Evolutionary conservation across 2,329 filamentous ascomycete genomes (phyloP).

Genomic region (Diaporthe ilicicola): DNA sequence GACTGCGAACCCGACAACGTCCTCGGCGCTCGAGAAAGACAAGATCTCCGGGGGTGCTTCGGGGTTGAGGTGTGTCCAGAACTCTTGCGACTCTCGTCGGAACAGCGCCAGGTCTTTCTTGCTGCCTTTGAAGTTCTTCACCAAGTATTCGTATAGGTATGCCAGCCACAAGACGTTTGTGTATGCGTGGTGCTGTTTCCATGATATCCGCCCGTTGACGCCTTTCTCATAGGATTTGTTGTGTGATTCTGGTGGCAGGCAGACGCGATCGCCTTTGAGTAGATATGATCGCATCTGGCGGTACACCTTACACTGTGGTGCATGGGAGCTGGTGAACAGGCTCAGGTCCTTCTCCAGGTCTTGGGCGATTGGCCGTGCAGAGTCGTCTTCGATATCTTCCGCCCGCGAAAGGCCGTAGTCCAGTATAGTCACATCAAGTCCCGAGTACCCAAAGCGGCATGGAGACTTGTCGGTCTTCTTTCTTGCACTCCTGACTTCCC

Average conservation of each 20-base stretch:
- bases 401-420: constrained; percentile 73
- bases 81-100: constrained; percentile 56
- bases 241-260: constrained; percentile 57
- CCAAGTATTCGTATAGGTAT: constrained; percentile 66
- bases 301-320: constrained; percentile 68
- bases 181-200: constrained; percentile 65
- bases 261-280: constrained; percentile 58
- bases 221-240: constrained; percentile 55
- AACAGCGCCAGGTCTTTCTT: constrained; percentile 57
- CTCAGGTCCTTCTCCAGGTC: constrained; percentile 68
- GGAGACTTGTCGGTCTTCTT: constrained; percentile 40
- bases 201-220: constrained; percentile 59
- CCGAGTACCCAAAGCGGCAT: constrained; percentile 64
- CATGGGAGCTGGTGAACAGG: constrained; percentile 68
- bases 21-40: constrained; percentile 63
- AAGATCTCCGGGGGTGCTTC: constrained; percentile 56
- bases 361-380: constrained; percentile 56
- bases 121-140: constrained; percentile 55
- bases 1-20: constrained; percentile 64
- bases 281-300: constrained; percentile 69
- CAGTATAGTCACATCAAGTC: constrained; percentile 70
- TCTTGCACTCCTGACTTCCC: constrained; percentile 48
- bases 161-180: constrained; percentile 73
- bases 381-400: constrained; percentile 49
- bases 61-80: constrained; percentile 63